Base-by-base conservation (phyloP, 1,284 basidiomycete genomes). In the Boletus sp. region DNA sequence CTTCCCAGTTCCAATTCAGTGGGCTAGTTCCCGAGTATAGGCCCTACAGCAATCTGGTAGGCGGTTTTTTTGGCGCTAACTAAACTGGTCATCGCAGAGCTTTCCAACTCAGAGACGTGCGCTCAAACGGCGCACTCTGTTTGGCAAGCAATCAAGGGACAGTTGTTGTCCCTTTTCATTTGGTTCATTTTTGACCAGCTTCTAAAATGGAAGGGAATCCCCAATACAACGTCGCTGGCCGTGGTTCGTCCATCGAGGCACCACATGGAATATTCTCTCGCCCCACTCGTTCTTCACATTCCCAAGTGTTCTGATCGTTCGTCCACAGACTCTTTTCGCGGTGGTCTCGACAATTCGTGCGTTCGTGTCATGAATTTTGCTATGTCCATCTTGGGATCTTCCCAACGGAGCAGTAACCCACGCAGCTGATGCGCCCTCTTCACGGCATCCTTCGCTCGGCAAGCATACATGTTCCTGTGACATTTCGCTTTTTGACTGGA, bases 161-260 rank as follows among this genome's bases (percentile, higher is more conserved):
- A 49, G 41, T 13, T 44, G 52, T 60, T 46, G 52, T 61, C 52
- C 53, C 58, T 48, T 59, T 64, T 65, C 63, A 67, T 64, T 45
- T 54, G 25, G 43, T 52, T 52, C 50, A 55, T 59, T 56, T 63
- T 49, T 38, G 51, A 45, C 35, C 20, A 29, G 32, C 66, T 65
- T 68, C 66, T 57, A 26, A 34, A 65, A 68, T 67, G 66, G 66
- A 65, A 68, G 55, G 35, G 57, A 62, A 65, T 13, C 38, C 37
- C 46, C 25, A 48, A 29, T 46, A 37, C 43, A 46, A 32, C 34
- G 38, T 51, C 57, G 44, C 51, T 54, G 54, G 34, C 46, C 22
- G 44, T 53, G 41, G 25, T 43, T 44, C 29, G 42, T 47, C 9
- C 32, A 53, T 60, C 46, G 41, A 46, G 45, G 37, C 34, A 32